These are phyloP conservation scores for Saturnispora halmiae DNA, from an alignment of 805 yeast genomes.

Conservation along the genomic window DNA sequence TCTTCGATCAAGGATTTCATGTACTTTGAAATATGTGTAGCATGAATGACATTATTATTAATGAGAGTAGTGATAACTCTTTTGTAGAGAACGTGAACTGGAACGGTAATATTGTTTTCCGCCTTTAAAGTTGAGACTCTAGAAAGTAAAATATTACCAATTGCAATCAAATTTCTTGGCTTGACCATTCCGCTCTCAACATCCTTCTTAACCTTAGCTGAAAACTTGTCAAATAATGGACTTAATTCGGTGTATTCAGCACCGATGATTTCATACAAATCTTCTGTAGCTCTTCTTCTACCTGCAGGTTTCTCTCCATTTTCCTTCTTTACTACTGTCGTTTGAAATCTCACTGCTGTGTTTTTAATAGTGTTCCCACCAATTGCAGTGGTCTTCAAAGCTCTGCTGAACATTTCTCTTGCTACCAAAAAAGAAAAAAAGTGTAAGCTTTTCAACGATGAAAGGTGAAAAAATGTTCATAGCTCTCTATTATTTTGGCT, in stretches of 20 bases:
- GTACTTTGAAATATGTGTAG: constrained; percentile 23
- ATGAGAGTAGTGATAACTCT: constrained; percentile 18
- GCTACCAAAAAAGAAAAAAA: too few relatives aligned
- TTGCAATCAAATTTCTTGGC: background rate
- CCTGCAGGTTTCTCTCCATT: background rate
- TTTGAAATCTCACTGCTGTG: constrained; percentile 1
- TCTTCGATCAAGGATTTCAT: constrained; percentile 20
- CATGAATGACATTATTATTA: constrained; percentile 18
- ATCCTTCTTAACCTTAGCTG: constrained; percentile 6
- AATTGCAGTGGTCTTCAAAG: background rate
- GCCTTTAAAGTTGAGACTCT: constrained; percentile 10
- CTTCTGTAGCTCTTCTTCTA: constrained; percentile 6
- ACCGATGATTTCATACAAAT: constrained; percentile 7
- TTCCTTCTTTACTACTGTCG: background rate
- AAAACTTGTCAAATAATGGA: constrained; percentile 12
- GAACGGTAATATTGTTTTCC: constrained; percentile 13
- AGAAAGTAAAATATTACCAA: constrained; percentile 9
- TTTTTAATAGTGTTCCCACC: background rate
- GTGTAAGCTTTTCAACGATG: background rate
- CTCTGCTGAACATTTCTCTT: background rate
- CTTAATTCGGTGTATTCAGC: constrained; percentile 12
- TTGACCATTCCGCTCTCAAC: constrained; percentile 1
- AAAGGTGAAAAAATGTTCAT: background rate
- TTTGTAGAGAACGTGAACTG: constrained; percentile 19
- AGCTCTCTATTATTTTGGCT: background rate